A percentile compares a stretch with the other conserved stretches of the same genome.
phyloP scores from a whole-genome alignment of 177 flowering plant species.

The Vitis hybrid region DNA sequence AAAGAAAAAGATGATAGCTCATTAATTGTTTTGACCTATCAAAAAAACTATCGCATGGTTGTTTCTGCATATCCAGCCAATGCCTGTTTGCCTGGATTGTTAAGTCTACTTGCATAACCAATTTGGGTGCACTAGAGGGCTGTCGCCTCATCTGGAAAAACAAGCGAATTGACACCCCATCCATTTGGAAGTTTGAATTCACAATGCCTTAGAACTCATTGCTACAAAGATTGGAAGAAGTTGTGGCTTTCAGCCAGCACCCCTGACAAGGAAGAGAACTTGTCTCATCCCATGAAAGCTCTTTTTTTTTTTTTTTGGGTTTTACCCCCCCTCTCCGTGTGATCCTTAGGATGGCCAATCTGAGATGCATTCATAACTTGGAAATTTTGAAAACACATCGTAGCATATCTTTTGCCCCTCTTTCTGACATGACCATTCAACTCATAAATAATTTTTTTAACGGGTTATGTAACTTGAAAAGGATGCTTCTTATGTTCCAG shows the following conservation, averaged over 20 bases:
- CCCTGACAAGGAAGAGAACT: not conserved
- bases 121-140: too few species aligned
- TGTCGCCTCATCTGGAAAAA: too few species aligned
- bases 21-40: not conserved
- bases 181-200: too few species aligned
- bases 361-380: not conserved
- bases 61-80: too few species aligned
- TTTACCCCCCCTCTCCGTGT: not conserved
- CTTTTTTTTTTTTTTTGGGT: not conserved
- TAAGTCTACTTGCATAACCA: too few species aligned
- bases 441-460: not conserved
- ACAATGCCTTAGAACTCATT: too few species aligned
- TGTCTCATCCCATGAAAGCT: not conserved
- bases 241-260: not conserved
- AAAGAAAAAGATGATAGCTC: not conserved
- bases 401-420: not conserved
- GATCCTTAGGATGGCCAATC: not conserved
- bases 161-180: too few species aligned
- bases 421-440: not conserved
- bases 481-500: constrained; percentile 35
- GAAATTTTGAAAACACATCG: not conserved
- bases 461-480: too few species aligned
- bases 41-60: not conserved
- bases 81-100: too few species aligned
- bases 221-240: not conserved